Evolutionary conservation across 192 early-diverging fungal species (phyloP), one percentile per base, ranked within the genome.

Genomic region (Jimgerdemannia flammicorona): DNA sequence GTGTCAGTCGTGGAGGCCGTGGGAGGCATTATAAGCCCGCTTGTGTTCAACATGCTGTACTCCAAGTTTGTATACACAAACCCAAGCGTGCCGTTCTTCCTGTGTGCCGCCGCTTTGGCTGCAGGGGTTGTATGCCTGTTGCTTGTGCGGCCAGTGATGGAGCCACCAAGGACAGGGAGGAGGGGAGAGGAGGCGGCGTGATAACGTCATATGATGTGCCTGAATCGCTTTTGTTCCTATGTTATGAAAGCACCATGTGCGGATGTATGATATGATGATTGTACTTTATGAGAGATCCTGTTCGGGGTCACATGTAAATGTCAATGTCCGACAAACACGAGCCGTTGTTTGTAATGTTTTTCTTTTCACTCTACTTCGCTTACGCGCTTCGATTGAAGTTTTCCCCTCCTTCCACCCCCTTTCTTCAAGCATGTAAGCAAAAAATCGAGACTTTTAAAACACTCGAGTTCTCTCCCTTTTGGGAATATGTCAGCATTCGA

Each of bases 31-130:
- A 14, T 41, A 9, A 8, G 8, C 18, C 6, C 19, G 0, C 6
- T 68, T 20, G 67, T 68, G 67, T 20, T 20, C 40, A 68, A 68
- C 40, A 9, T 41, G 9, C 18, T 68, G 67, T 68, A 68, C 67
- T 59, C 49, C 49, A 6, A 59, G 49, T 59, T 59, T 14, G 49
- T 59, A 14, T 59, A 59, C 14, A 59, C 49, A 6, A 59, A 59
- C 49, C 49, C 49, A 6, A 59, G 49, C 49, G 49, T 59, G 49
- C 49, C 49, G 49, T 59, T 59, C 49, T 59, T 10, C 49, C 8
- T 59, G 14, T 59, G 8, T 14, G 6, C 49, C 49, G 14, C 49
- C 49, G 49, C 14, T 10, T 59, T 14, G 8, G 6, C 8, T 59
- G 49, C 49, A 6, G 14, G 49, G 8, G 8, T 59, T 14, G 49